Evolutionary conservation across 2,329 filamentous ascomycete genomes (phyloP).

Genomic region (Trichoderma atrobrunneum): DNA sequence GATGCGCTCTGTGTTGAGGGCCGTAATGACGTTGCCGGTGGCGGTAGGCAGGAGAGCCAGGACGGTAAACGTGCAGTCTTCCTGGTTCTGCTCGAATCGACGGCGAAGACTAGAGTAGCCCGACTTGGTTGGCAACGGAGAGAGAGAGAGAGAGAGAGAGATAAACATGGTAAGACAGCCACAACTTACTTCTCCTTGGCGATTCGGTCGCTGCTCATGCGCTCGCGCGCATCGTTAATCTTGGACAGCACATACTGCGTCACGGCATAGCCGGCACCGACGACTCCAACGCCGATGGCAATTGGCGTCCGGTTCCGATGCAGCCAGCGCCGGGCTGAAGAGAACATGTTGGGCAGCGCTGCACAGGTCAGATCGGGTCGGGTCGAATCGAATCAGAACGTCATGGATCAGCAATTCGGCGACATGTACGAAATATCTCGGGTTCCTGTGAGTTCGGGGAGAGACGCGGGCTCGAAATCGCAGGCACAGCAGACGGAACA

Average conservation of each 20-base stretch:
- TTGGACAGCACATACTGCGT: slow-evolving; percentile 91
- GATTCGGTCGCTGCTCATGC: slow-evolving; percentile 93
- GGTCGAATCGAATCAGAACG: slow-evolving; percentile 5
- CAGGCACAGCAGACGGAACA: background rate
- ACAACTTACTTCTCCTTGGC: slow-evolving; percentile 87
- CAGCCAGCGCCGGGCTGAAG: slow-evolving; percentile 83
- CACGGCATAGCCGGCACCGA: slow-evolving; percentile 87
- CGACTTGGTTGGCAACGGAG: background rate
- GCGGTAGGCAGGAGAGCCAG: slow-evolving; percentile 92
- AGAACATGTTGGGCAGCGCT: slow-evolving; percentile 49
- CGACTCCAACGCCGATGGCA: slow-evolving; percentile 79
- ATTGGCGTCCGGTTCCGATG: slow-evolving; percentile 87
- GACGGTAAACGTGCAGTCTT: slow-evolving; percentile 97
- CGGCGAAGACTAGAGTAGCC: slow-evolving; percentile 68
- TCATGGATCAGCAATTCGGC: slow-evolving; percentile 11
- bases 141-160: background rate
- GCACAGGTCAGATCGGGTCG: background rate
- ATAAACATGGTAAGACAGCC: background rate
- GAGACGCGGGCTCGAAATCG: background rate
- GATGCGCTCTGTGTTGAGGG: slow-evolving; percentile 87
- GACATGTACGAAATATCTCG: background rate
- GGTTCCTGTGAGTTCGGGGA: background rate
- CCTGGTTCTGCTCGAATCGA: slow-evolving; percentile 97
- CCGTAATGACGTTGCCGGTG: slow-evolving; percentile 81
- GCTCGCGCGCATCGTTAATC: slow-evolving; percentile 88